phyloP scores from a whole-genome alignment of 768 basidiomycete genomes.

The Suillus sp. region DNA sequence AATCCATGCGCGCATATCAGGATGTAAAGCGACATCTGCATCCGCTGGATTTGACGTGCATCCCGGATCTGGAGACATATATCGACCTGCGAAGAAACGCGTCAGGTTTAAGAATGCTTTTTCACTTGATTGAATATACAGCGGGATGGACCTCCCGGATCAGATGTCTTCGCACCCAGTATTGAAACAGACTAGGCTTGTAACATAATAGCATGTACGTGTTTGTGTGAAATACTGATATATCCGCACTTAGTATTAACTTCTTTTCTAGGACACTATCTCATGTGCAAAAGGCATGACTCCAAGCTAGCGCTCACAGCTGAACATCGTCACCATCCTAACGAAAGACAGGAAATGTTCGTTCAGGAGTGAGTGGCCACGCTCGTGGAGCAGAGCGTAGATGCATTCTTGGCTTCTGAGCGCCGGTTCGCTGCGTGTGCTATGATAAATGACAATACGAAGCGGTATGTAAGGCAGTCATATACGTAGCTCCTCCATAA shows the following conservation, averaged over 20 bases:
- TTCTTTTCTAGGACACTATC: slow-evolving; percentile 51
- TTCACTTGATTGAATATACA: slow-evolving; percentile 55
- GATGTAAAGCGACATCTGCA: slow-evolving; percentile 35
- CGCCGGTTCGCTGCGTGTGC: slow-evolving; percentile 21
- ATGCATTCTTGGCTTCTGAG: slow-evolving; percentile 31
- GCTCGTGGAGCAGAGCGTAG: slow-evolving; percentile 31
- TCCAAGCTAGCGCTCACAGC: slow-evolving; percentile 30
- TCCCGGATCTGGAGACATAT: slow-evolving; percentile 50
- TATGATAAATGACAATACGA: slow-evolving; percentile 28
- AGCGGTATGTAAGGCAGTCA: slow-evolving; percentile 47
- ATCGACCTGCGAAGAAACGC: slow-evolving; percentile 47
- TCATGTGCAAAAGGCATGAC: slow-evolving; percentile 52
- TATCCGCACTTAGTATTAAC: slow-evolving; percentile 1
- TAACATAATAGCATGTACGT: slow-evolving; percentile 55
- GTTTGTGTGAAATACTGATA: not conserved
- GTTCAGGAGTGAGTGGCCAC: slow-evolving; percentile 48
- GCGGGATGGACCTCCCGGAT: slow-evolving; percentile 46
- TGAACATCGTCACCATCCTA: slow-evolving; percentile 54
- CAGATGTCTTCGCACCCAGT: slow-evolving; percentile 26
- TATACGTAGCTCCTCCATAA: too few relatives aligned
- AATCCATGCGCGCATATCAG: slow-evolving; percentile 35
- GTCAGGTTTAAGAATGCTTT: slow-evolving; percentile 50
- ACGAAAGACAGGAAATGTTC: slow-evolving; percentile 46
- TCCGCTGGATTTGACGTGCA: slow-evolving; percentile 21
- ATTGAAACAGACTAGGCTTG: slow-evolving; percentile 42